Evolutionary conservation across 495 filamentous ascomycete genomes (phyloP), one percentile per base, ranked within the genome.

Genomic region (Trichoderma erinaceum): DNA sequence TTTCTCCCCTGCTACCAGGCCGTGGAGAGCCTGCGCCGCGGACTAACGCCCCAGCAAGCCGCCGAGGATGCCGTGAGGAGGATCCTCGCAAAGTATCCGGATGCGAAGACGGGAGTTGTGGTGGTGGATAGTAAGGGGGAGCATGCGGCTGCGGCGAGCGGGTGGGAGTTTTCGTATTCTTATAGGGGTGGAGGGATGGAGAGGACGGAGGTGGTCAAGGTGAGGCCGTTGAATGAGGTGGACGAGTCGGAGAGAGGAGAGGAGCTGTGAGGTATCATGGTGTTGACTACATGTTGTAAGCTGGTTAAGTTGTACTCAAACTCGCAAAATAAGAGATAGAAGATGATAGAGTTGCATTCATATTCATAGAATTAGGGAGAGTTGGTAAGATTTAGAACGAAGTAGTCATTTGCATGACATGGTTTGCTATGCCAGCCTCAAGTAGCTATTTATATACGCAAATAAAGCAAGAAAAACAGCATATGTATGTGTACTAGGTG

Each of bases 1-100:
- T 80, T 82, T 64, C 65, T 82, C 38, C 81, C 81, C 38, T 82
- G 80, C 69, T 83, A 82, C 69, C 80, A 82, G 68, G 81, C 80
- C 0, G 78, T 83, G 0, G 81, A 83, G 71, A 82, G 73, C 70
- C 38, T 83, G 68, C 74, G 81, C 38, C 69, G 38, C n/a, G 80
- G 81, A 1, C 78, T 81, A 78, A 70, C 63, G 2, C 80, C 81
- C 10, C 68, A 63, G 3, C 72, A 74, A 23, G 81, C 81, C 1
- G 81, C 81, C 1, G 75, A 82, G 56, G 80, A 82, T 58, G 80
- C 76, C 3, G 79, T 83, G 2, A 67, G 69, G 43, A 71, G 80
- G n/a, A 83, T 83, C 78, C 41, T 82, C 63, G 65, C 73, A 10
- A 78, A 77, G 71, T 80, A 79, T 52, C 80, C 81, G 0, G 69